Conservation (phyloP, 23 red algal genomes). For the Gracilaria caudata region DNA sequence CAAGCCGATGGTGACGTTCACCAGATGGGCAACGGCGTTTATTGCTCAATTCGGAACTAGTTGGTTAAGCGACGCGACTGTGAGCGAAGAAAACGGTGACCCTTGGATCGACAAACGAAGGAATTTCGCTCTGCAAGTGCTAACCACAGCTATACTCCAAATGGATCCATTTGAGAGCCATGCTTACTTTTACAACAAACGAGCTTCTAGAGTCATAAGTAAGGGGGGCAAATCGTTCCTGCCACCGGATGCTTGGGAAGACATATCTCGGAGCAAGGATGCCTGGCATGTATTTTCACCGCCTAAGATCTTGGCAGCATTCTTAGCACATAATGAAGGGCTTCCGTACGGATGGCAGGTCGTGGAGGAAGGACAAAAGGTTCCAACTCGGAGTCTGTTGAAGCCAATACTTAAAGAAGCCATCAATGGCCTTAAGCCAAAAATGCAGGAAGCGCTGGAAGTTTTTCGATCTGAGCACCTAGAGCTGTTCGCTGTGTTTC, state of each 20-base stretch:
- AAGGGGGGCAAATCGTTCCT: constrained; percentile 18
- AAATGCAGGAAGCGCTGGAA: constrained; percentile 34
- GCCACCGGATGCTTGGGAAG: constrained; percentile 16
- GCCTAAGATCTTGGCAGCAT: background rate
- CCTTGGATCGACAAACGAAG: constrained; percentile 34
- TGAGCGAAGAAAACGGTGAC: background rate
- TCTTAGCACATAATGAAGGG: constrained; percentile 9
- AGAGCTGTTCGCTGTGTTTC: constrained; percentile 40
- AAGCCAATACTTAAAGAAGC: constrained; percentile 43
- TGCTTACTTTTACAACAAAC: background rate
- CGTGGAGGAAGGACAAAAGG: background rate
- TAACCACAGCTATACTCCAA: constrained; percentile 27
- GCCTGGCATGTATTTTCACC: background rate
- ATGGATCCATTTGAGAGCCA: constrained; percentile 35
- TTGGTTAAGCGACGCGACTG: constrained; percentile 28
- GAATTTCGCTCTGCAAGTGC: constrained; percentile 26
- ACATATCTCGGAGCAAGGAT: background rate
- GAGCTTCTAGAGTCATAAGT: background rate
- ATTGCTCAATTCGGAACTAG: constrained; percentile 31
- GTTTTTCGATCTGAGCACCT: constrained; percentile 23
- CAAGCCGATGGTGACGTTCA: constrained; percentile 8
- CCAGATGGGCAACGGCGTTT: constrained; percentile 23
- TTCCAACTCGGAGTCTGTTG: constrained; percentile 6
- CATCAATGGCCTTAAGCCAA: constrained; percentile 12
- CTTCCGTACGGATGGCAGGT: constrained; percentile 23